phyloP scores from a whole-genome alignment of 176 grass and related monocot species.

The Triticum timopheevii region DNA sequence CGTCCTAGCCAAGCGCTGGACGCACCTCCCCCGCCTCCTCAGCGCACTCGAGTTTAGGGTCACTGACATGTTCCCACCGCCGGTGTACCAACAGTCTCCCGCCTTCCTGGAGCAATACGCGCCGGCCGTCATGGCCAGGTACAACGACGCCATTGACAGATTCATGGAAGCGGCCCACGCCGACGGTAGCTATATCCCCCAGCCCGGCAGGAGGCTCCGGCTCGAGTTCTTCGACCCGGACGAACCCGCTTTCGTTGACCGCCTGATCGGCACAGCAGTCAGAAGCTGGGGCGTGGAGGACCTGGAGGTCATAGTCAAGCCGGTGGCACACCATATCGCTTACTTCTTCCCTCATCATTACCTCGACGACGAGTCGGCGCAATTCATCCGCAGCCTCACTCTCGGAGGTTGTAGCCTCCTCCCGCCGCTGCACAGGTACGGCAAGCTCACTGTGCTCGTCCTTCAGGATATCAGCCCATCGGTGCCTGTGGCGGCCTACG shows the following conservation, averaged over 20 bases:
- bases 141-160: neutral
- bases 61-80: neutral
- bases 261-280: neutral
- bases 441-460: too few species aligned
- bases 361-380: too few species aligned
- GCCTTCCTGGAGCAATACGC: neutral
- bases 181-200: neutral
- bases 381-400: too few species aligned
- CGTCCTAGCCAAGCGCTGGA: too few species aligned
- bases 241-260: neutral
- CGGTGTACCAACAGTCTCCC: neutral
- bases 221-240: neutral
- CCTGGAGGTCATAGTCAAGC: too few species aligned
- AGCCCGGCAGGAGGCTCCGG: neutral
- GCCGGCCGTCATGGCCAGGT: neutral
- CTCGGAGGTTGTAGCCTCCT: too few species aligned
- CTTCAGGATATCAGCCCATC: too few species aligned
- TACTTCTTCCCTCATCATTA: too few species aligned
- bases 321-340: too few species aligned
- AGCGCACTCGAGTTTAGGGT: neutral
- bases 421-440: too few species aligned
- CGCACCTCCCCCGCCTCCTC: neutral
- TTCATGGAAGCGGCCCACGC: neutral
- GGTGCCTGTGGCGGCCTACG: too few species aligned
- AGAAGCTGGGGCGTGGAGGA: too few species aligned